phyloP scores from a whole-genome alignment of 805 yeast genomes.

The Metschnikowia koreensis region DNA sequence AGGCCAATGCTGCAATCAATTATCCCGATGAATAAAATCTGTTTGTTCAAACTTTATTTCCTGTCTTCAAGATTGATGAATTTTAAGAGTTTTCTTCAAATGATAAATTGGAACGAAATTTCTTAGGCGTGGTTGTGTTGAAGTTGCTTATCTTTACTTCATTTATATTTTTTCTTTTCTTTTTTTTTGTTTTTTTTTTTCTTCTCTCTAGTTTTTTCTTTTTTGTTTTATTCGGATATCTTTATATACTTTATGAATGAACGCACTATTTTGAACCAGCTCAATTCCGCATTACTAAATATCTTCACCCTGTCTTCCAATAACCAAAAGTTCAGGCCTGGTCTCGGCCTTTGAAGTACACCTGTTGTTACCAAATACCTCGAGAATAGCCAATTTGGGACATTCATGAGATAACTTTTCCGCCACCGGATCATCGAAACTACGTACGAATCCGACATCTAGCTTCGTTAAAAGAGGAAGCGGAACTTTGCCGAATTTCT shows the following conservation, averaged over 20 bases:
- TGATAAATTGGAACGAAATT: no score
- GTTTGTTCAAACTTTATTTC: no score
- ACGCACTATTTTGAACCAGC: no score
- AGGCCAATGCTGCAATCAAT: constrained; percentile 48
- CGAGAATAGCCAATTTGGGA: constrained; percentile 60
- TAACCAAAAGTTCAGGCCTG: constrained; percentile 55
- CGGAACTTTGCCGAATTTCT: constrained; percentile 19
- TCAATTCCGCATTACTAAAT: not conserved
- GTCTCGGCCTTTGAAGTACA: constrained; percentile 55
- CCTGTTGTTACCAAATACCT: constrained; percentile 77
- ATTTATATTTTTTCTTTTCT: no score
- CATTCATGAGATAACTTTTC: constrained; percentile 57
- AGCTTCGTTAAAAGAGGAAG: constrained; percentile 64
- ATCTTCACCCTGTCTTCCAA: constrained; percentile 59
- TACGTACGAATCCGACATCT: constrained; percentile 78
- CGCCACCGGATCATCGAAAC: constrained; percentile 69
- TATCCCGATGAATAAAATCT: constrained; percentile 27
- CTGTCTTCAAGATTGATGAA: no score
- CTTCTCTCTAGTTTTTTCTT: not conserved
- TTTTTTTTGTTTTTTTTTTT: no score
- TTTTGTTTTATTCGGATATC: not conserved
- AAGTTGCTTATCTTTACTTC: no score
- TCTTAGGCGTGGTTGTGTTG: no score
- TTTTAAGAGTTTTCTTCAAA: no score
- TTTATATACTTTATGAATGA: no score